Base-by-base conservation (phyloP, 164 flowering plant genomes). In the Taxillus chinensis region DNA sequence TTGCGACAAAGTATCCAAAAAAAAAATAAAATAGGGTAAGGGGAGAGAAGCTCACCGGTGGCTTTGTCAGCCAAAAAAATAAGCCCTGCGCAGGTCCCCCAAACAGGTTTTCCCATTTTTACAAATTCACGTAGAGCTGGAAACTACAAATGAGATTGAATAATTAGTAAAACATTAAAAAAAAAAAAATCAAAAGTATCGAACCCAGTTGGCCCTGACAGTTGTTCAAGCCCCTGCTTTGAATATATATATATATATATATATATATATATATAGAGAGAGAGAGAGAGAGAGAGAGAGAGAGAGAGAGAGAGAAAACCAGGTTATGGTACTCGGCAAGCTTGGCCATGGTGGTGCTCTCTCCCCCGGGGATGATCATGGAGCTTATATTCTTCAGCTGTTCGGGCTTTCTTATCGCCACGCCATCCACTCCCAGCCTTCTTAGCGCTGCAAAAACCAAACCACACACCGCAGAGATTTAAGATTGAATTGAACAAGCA, bases 81-180 rank as follows among this genome's bases (percentile, higher is more conserved):
- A 63, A 93, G 92, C 55, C 97, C 96, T 57, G 99, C 99, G 79
- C 99, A 90, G 10, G 99, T 93, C 43, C 99, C 99, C 97, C 97
- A 93, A 55, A 90, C 97, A 59, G 99, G 96, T 67, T 90, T 93
- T 67, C 99, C 99, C 83, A 73, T 70, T 76, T 82, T 78, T 13
- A 93, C 88, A 74, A 90, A 93, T 55, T 89, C 90, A 0, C 99
- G 81, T 64, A 93, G 60, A 40, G 97, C 95, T 43, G 99, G 99
- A 75, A 93, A 90, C 97, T 90, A 72, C 68, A 73, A 42, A 48
- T 7, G 48, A 11, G 13, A 11, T 43, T 2, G 51, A 48, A 3
- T 14, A 56, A 17, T 8, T 60, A 43, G 38, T 0, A 52, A 37
- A 45, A 54, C 45, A 40, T 61, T 14, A 67, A 7, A 14, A 3